Base-by-base conservation (phyloP, 176 grass and related monocot genomes). In the Oryza glumipatula region DNA sequence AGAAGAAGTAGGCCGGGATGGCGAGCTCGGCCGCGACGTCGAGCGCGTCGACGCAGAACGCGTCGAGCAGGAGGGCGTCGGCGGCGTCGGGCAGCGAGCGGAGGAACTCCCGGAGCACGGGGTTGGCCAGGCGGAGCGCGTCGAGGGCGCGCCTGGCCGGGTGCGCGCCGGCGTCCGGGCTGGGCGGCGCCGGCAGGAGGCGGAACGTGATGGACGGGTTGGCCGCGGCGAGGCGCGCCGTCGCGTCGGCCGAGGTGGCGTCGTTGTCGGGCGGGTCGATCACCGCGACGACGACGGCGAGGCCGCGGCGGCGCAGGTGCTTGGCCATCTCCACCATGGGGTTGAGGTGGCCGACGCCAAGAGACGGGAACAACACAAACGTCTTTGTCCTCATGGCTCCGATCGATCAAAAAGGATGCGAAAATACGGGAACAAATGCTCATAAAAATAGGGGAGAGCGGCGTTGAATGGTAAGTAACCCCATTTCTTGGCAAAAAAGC, bases 261-360 rank as follows among this genome's bases (percentile, higher is more conserved):
- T 84, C 82, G 5, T 73, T 30, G 78, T 86, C 86, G 0, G 83
- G 92, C 4, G 76, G 79, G 76, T 94, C 17, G 65, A 84, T 41
- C 58, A 78, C 77, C 21, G 85, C 87, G 80, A 92, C 15, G 76
- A 77, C 44, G 35, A 77, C 88, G 68, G 5, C 49, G 63, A 58
- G 41, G 90, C 86, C 83, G 45, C 83, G 81, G 22, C 61, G 65
- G 43, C 80, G 70, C 49, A 95, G 74, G 52, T 67, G 51, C 75
- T 95, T 90, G 69, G 85, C 88, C 45, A 95, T 60, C 88, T 95
- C 90, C 73, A 95, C 90, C 82, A 90, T 92, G 11, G 90, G 88
- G 68, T 30, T 86, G 1, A 92, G 64, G 72, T 92, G 93, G 74
- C 90, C 87, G 1, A 85, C 78, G 22, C 90, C 93, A 44, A 86